phyloP scores from a whole-genome alignment of 2,329 filamentous ascomycete genomes.

The Fusarium paranaense region DNA sequence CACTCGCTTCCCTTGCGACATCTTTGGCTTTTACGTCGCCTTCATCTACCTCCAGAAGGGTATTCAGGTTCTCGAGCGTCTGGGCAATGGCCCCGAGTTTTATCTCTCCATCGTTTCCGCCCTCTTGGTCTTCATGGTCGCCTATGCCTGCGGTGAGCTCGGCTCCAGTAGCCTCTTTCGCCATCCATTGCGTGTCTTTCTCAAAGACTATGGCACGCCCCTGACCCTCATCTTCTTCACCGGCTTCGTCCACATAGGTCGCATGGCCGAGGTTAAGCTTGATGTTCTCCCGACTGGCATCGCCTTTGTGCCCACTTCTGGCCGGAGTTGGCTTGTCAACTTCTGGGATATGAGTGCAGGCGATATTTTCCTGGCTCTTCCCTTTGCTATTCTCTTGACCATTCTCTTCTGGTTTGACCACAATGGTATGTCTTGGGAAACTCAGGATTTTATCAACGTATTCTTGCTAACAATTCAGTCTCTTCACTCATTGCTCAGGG shows the following conservation, averaged over 20 bases:
- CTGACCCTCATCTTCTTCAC: slow-evolving; percentile 89
- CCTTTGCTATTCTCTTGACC: slow-evolving; percentile 85
- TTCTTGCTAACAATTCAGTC: slow-evolving; percentile 54
- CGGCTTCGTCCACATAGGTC: slow-evolving; percentile 87
- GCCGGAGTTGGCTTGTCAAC: slow-evolving; percentile 80
- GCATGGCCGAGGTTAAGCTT: slow-evolving; percentile 78
- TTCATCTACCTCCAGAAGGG: slow-evolving; percentile 94
- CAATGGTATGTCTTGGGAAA: slow-evolving; percentile 68
- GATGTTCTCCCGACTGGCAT: slow-evolving; percentile 79
- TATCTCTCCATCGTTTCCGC: slow-evolving; percentile 84
- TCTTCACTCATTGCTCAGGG: slow-evolving; percentile 86
- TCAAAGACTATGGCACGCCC: slow-evolving; percentile 91
- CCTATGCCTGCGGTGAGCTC: slow-evolving; percentile 78
- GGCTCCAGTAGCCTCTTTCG: slow-evolving; percentile 79
- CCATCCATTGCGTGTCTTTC: slow-evolving; percentile 80
- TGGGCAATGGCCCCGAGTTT: slow-evolving; percentile 75
- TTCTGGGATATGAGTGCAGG: slow-evolving; percentile 82
- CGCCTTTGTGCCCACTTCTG: slow-evolving; percentile 81
- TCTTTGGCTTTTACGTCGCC: slow-evolving; percentile 93
- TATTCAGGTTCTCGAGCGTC: slow-evolving; percentile 83
- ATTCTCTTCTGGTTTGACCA: slow-evolving; percentile 93
- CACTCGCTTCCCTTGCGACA: slow-evolving; percentile 91
- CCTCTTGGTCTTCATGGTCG: slow-evolving; percentile 81
- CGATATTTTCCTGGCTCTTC: slow-evolving; percentile 86
- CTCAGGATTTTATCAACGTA: background rate